Evolutionary conservation across 2,329 filamentous ascomycete genomes (phyloP), one percentile per base, ranked within the genome.

Genomic region (Amphichorda felina): DNA sequence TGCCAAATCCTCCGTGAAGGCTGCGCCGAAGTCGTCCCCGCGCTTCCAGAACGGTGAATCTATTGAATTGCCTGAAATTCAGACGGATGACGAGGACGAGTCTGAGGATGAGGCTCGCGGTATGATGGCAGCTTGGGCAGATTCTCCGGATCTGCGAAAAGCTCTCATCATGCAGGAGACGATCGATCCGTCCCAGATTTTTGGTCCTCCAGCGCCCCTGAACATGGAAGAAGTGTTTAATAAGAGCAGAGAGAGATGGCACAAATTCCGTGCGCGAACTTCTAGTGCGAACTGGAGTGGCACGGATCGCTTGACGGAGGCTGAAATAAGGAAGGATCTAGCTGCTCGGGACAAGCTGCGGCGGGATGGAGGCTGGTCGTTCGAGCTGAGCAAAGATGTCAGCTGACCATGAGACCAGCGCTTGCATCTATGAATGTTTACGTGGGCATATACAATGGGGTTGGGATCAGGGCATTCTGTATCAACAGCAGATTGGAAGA

Each of bases 161-260:
- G 73, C 85, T 37, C 72, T 98, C 18, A 72, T 80, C 39, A 69
- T 76, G 34, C 93, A 98, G 54, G 88, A 98, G 56, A 74, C 77
- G 8, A 71, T 91, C 45, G 87, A 98, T 49, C 85, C 87, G 0
- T 75, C 84, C 49, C 65, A 72, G 26, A 83, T 98, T 36, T 98
- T 98, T 51, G 91, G 91, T 0, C 83, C 85, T 1, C 86, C 94
- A 17, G 79, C 74, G 9, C 84, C 87, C 10, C 68, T 98, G 44
- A 85, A 86, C 50, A 91, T 98, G 80, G 93, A 98, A 50, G 88
- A 96, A 53, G 87, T 95, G 22, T 98, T 98, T 60, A 82, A 72
- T 58, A 85, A 87, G 56, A 88, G 82, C 57, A 87, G 87, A 56
- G 86, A 89, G 38, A 68, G 82, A 43, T 77, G 83, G 56, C 83